phyloP scores from a whole-genome alignment of 768 basidiomycete species.

The Rickenella mellea region DNA sequence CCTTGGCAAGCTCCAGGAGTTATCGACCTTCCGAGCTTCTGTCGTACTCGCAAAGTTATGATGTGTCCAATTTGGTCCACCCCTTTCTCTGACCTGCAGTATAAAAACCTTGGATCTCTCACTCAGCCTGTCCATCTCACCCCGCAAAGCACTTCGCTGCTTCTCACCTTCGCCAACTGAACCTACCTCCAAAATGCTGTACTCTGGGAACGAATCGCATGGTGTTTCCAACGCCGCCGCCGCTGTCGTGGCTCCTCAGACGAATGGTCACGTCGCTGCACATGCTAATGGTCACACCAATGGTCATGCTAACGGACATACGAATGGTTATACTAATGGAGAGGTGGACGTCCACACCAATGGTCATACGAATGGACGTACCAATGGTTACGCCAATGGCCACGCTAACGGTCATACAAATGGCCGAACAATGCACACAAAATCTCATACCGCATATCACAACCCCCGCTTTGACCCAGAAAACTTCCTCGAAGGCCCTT shows the following conservation, averaged over 20 bases:
- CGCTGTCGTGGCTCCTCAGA: no score
- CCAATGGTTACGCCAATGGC: no score
- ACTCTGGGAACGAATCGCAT: neutral
- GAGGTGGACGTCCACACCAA: neutral
- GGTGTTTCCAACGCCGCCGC: neutral
- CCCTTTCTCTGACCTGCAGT: no score
- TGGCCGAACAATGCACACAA: neutral
- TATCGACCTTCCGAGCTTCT: no score
- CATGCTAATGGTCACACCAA: neutral
- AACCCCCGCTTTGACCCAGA: conserved; percentile 62
- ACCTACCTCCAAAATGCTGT: neutral
- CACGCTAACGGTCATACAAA: neutral
- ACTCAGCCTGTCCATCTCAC: no score
- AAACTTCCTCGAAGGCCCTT: conserved; percentile 59
- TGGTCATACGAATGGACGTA: neutral
- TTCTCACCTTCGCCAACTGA: no score
- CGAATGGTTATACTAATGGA: no score
- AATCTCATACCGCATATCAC: conserved; percentile 31
- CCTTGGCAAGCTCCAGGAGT: no score
- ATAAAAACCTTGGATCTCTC: no score
- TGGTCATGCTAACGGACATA: neutral
- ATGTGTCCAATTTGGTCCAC: no score
- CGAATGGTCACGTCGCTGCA: neutral
- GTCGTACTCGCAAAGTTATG: no score
- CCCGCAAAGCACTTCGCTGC: no score